Percentiles rank a stretch among this genome's conserved stretches.
Evolutionary conservation across 106 monocot genomes (phyloP).

Genomic region (Dendrobium nobile): DNA sequence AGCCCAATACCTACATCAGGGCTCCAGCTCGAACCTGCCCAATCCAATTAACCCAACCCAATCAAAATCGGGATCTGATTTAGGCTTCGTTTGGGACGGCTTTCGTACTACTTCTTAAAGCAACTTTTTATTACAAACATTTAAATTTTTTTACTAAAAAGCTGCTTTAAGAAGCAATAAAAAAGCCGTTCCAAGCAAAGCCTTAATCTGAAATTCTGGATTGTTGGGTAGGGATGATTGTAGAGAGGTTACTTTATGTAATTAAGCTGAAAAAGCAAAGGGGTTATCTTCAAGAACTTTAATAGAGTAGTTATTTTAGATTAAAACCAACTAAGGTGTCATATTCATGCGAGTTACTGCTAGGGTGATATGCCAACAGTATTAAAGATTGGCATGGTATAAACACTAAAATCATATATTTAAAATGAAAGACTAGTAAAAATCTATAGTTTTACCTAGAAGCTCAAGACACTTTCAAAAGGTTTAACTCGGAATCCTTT

Average conservation of each 20-base stretch:
- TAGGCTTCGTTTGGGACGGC: not conserved
- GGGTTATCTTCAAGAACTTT: not conserved
- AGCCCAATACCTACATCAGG: not conserved
- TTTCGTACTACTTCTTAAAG: not conserved
- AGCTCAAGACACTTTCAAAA: not conserved
- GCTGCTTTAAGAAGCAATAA: too few relatives aligned
- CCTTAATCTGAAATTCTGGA: too few relatives aligned
- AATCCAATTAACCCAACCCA: too few relatives aligned
- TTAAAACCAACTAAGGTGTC: too few relatives aligned
- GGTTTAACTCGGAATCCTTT: slow-evolving; percentile 4
- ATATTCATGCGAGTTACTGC: not conserved
- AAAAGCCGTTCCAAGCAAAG: too few relatives aligned
- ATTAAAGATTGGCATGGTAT: not conserved
- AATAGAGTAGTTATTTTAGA: not conserved
- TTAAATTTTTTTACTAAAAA: too few relatives aligned
- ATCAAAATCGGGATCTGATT: not conserved
- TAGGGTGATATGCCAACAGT: not conserved
- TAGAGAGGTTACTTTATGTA: not conserved
- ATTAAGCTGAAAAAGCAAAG: not conserved
- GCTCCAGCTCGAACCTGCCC: not conserved
- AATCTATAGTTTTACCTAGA: not conserved
- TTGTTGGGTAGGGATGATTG: too few relatives aligned
- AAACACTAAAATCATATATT: slow-evolving; percentile 3
- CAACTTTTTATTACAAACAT: too few relatives aligned
- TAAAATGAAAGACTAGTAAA: not conserved